These are phyloP conservation scores for Acrocalymma vagum DNA, from an alignment of 2,329 filamentous ascomycete genomes.

Conservation along the genomic window DNA sequence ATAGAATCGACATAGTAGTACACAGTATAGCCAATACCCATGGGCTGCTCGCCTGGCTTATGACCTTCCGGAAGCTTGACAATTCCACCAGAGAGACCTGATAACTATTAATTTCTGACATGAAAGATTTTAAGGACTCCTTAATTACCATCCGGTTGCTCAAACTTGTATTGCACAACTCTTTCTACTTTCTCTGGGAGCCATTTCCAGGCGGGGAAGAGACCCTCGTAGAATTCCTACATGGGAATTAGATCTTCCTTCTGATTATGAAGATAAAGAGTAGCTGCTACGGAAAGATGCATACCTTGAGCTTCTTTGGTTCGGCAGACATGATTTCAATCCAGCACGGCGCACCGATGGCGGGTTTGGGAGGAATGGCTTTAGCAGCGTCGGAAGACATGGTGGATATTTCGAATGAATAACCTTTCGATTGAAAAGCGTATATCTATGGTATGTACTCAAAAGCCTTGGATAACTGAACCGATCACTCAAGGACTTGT, in stretches of 20 bases:
- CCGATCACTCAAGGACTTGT: no score
- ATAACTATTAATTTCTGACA: background rate
- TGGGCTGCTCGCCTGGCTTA: constrained; percentile 17
- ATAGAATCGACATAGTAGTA: constrained; percentile 24
- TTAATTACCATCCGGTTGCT: constrained; percentile 19
- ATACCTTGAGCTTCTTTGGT: constrained; percentile 26
- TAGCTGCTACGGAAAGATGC: no score
- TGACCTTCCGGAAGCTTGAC: constrained; percentile 21
- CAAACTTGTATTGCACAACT: constrained; percentile 18
- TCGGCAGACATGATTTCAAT: constrained; percentile 28
- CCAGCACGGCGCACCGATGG: constrained; percentile 25
- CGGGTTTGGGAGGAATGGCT: constrained; percentile 5
- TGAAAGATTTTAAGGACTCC: no score
- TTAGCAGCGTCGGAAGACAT: constrained; percentile 20
- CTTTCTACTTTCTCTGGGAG: constrained; percentile 1
- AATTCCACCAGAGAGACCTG: constrained; percentile 27
- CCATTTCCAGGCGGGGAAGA: constrained; percentile 29
- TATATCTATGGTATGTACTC: background rate
- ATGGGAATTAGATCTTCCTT: background rate
- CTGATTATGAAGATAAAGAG: no score
- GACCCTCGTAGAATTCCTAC: constrained; percentile 27
- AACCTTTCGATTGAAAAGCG: no score
- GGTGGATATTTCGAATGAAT: no score
- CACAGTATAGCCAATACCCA: constrained; percentile 24
- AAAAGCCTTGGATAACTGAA: constrained; percentile 6